Base-by-base conservation (phyloP, 2,329 filamentous ascomycete genomes). In the Epichloe brachyelytri region DNA sequence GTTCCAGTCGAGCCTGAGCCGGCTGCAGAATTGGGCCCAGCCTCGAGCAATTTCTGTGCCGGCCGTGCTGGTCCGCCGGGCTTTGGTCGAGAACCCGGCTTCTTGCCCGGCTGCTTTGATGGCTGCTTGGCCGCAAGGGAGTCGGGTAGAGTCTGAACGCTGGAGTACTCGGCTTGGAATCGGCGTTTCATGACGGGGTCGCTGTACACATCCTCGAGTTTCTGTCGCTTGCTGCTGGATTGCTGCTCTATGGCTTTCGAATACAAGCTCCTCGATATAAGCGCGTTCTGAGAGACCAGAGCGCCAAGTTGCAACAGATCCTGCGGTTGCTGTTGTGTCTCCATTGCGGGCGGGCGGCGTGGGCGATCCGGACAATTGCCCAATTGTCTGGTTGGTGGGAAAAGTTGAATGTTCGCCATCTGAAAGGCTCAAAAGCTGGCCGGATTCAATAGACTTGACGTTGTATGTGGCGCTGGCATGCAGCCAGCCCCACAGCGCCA, bases 81-180 rank as follows among this genome's bases (percentile, higher is more conserved):
- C 39, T 53, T 54, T 20, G 54, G 46, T 53, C 63, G 68, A 41
- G 46, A 17, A 14, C 41, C 51, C 22, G 52, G 36, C 12, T 51
- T 53, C 56, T 63, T 68, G 22, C 59, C 60, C 2, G 59, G 55
- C 47, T 66, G 58, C 38, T 62, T 65, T 8, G 60, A 79, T 14
- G 85, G 83, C 66, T 90, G 85, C 64, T 90, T 93, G 20, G 86
- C 83, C 37, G 86, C 86, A 19, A 96, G 76, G 1, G 80, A 80
- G 20, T 84, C 79, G 5, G 90, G 90, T 3, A 96, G 76, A 55
- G 85, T 83, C 63, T 82, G 80, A 20, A 93, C 83, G 61, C 83
- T 74, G 59, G 82, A 78, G 67, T 95, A 96, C 71, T 96, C 89
- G 61, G 73, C 74, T 49, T 76, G 75, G 62, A 86, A 80, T 46